These are phyloP conservation scores for Excoecaria agallocha DNA, from an alignment of 345 rosid genomes.

Conservation along the genomic window DNA sequence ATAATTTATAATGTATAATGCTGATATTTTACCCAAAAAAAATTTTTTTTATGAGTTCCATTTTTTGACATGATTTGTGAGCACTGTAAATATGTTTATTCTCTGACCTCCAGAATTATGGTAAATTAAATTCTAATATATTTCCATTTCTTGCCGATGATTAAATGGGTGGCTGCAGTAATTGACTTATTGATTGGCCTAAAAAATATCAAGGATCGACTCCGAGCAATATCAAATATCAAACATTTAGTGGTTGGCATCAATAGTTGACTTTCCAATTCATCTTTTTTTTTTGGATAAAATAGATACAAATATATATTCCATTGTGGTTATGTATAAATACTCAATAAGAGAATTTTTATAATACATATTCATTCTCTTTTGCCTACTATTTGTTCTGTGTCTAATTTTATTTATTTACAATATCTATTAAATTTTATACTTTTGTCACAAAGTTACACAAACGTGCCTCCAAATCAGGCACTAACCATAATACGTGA, in stretches of 20 bases:
- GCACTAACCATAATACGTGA: conserved; percentile 41
- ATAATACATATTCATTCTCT: too few relatives aligned
- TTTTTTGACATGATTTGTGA: neutral
- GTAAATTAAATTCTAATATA: neutral
- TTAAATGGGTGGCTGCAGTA: neutral
- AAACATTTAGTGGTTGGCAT: neutral
- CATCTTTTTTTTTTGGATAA: too few relatives aligned
- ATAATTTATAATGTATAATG: neutral
- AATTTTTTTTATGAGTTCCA: neutral
- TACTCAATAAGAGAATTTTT: too few relatives aligned
- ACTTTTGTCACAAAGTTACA: neutral
- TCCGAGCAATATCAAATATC: neutral
- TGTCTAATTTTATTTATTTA: too few relatives aligned
- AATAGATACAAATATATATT: too few relatives aligned
- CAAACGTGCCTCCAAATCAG: conserved; percentile 43
- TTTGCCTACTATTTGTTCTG: too few relatives aligned
- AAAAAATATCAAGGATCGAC: neutral
- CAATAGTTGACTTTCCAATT: too few relatives aligned
- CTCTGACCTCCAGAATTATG: neutral
- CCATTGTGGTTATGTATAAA: too few relatives aligned
- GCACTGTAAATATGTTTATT: neutral
- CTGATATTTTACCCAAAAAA: neutral
- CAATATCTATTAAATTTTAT: too few relatives aligned
- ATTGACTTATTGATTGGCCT: neutral
- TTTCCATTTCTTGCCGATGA: neutral